A percentile compares a stretch with the other conserved stretches of the same genome.
These are phyloP conservation scores for Castanospermum australe DNA, from an alignment of 306 rosid species.

Conservation along the genomic window DNA sequence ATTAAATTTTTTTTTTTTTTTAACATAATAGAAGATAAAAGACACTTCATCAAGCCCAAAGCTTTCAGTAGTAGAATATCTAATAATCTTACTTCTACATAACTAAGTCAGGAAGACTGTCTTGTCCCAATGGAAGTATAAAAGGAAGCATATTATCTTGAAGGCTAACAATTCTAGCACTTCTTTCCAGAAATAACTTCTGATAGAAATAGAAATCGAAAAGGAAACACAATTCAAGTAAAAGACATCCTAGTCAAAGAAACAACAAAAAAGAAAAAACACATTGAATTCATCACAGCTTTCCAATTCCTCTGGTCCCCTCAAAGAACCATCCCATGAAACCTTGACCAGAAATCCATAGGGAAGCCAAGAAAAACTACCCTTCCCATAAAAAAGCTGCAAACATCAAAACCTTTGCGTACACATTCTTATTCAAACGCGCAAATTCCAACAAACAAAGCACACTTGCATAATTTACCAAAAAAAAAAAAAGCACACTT, in stretches of 20 bases:
- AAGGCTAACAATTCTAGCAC: not conserved
- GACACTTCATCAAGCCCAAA: not conserved
- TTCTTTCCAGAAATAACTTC: not conserved
- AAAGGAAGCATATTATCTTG: not conserved
- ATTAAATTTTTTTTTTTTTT: too few relatives aligned
- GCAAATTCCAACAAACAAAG: not conserved
- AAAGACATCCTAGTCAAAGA: not conserved
- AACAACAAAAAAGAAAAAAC: not conserved
- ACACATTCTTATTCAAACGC: not conserved
- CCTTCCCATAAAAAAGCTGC: too few relatives aligned
- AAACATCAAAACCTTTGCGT: too few relatives aligned
- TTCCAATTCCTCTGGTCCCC: not conserved
- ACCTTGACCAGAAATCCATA: not conserved
- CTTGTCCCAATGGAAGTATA: not conserved
- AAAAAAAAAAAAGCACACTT: too few relatives aligned
- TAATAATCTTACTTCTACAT: not conserved
- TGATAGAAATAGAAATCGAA: not conserved
- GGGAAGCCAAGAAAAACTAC: not conserved
- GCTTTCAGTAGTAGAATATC: too few relatives aligned
- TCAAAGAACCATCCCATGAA: not conserved
- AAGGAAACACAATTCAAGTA: not conserved
- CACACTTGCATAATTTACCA: not conserved
- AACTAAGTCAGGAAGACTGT: not conserved
- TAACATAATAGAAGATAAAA: too few relatives aligned
- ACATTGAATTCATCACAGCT: not conserved